Percentiles rank a stretch among this genome's conserved stretches.
These are phyloP conservation scores for Talaromyces trachyspermus DNA, from an alignment of 495 filamentous ascomycete species.

Conservation along the genomic window DNA sequence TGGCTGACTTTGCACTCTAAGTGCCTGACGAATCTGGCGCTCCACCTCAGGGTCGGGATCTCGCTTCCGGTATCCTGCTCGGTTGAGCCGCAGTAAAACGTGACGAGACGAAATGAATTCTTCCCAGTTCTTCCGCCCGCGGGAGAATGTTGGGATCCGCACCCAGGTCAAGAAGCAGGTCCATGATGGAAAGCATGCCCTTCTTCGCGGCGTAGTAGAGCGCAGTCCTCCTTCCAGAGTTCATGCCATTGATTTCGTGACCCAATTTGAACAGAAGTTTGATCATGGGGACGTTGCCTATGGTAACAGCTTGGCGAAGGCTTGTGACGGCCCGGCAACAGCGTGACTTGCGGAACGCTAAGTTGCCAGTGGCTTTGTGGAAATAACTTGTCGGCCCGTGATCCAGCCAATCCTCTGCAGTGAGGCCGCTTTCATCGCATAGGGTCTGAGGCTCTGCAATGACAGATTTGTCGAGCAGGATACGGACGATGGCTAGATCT, in stretches of 20 bases:
- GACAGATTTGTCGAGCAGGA: conserved; percentile 18
- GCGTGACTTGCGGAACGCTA: conserved; percentile 24
- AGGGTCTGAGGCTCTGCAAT: conserved; percentile 17
- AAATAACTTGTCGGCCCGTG: conserved; percentile 17
- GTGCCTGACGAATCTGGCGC: conserved; percentile 12
- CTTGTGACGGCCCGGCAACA: conserved; percentile 23
- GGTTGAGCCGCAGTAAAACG: conserved; percentile 16
- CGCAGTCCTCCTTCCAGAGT: conserved; percentile 26
- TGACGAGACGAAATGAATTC: conserved; percentile 14
- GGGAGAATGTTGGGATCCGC: conserved; percentile 23
- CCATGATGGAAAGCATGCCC: conserved; percentile 18
- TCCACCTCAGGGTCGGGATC: conserved; percentile 13
- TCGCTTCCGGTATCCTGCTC: conserved; percentile 14
- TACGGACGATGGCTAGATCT: conserved; percentile 17
- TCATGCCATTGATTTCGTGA: conserved; percentile 16
- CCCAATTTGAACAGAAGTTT: conserved; percentile 19
- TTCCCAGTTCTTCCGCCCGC: conserved; percentile 15
- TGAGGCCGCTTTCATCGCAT: conserved; percentile 22
- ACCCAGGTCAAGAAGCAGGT: conserved; percentile 20
- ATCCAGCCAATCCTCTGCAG: conserved; percentile 28
- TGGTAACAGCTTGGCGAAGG: conserved; percentile 20
- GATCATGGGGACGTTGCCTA: conserved; percentile 19
- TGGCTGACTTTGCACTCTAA: conserved; percentile 11
- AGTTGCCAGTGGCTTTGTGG: conserved; percentile 21
- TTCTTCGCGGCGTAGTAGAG: conserved; percentile 25